These are phyloP conservation scores for Melocanna baccifera DNA, from an alignment of 176 grass and related monocot genomes.

Conservation along the genomic window DNA sequence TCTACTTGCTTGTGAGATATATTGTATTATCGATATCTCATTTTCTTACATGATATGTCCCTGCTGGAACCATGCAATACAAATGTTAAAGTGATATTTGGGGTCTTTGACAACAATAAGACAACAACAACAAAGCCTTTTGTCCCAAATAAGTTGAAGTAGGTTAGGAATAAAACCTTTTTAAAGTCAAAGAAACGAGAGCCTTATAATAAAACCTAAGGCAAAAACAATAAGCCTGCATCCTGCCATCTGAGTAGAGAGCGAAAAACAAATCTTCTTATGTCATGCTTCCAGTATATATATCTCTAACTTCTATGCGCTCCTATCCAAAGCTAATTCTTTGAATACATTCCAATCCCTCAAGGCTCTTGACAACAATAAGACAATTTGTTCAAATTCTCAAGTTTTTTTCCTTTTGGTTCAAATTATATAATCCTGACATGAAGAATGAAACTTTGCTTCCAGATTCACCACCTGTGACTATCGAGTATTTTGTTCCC, in stretches of 20 bases:
- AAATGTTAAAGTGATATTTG: neutral
- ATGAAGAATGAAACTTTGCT: constrained; percentile 25
- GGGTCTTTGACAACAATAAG: neutral
- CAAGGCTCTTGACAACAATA: neutral
- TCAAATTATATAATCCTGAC: constrained; percentile 19
- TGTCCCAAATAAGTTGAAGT: too few relatives aligned
- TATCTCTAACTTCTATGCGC: too few relatives aligned
- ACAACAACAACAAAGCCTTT: neutral
- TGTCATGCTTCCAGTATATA: too few relatives aligned
- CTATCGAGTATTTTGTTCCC: constrained; percentile 83
- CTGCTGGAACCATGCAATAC: constrained; percentile 11
- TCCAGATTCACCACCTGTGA: constrained; percentile 79
- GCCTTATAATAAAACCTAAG: too few relatives aligned
- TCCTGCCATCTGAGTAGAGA: too few relatives aligned
- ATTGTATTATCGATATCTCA: neutral
- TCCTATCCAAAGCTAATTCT: too few relatives aligned
- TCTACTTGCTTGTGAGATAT: neutral
- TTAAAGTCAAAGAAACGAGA: too few relatives aligned
- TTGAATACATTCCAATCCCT: too few relatives aligned
- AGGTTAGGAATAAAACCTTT: too few relatives aligned
- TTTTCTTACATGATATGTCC: neutral
- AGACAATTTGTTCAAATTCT: neutral
- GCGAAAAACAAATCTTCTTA: too few relatives aligned
- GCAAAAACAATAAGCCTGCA: too few relatives aligned
- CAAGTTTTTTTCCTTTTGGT: neutral